Conservation (phyloP, 257 asterid genomes). For the Capsicum baccatum region DNA sequence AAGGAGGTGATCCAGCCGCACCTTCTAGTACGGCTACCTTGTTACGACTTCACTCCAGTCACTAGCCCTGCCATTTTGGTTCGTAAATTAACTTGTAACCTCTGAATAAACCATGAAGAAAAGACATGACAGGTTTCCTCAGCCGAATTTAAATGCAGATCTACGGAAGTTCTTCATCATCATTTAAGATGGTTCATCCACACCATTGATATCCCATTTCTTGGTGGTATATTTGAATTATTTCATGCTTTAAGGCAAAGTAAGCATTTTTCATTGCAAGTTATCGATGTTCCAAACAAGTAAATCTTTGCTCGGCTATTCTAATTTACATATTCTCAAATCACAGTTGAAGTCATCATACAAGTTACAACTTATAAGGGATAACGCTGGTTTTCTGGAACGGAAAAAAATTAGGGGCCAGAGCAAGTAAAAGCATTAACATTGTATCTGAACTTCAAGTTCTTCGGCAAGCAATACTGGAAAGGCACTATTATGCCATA, state of each 20-base stretch:
- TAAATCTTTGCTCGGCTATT: constrained; percentile 12
- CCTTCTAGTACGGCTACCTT: no score
- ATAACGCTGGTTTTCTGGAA: not conserved
- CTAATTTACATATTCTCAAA: constrained; percentile 19
- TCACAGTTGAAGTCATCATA: not conserved
- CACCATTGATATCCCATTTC: not conserved
- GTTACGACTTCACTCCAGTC: no score
- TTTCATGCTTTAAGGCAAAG: constrained; percentile 19
- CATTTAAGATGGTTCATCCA: not conserved
- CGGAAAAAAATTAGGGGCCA: not conserved
- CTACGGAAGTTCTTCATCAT: no score
- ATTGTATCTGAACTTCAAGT: not conserved
- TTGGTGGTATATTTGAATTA: not conserved
- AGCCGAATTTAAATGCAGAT: no score
- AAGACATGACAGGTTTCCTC: no score
- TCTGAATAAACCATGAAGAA: no score
- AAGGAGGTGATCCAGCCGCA: no score
- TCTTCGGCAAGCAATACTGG: not conserved
- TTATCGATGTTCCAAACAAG: not conserved
- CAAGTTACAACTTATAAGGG: constrained; percentile 23
- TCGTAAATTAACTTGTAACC: no score
- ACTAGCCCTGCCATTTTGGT: no score
- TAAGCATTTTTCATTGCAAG: not conserved
- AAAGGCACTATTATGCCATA: constrained; percentile 23
- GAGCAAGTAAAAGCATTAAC: not conserved